phyloP scores from a whole-genome alignment of 2,329 filamentous ascomycete genomes.

The Alternaria arbusti region DNA sequence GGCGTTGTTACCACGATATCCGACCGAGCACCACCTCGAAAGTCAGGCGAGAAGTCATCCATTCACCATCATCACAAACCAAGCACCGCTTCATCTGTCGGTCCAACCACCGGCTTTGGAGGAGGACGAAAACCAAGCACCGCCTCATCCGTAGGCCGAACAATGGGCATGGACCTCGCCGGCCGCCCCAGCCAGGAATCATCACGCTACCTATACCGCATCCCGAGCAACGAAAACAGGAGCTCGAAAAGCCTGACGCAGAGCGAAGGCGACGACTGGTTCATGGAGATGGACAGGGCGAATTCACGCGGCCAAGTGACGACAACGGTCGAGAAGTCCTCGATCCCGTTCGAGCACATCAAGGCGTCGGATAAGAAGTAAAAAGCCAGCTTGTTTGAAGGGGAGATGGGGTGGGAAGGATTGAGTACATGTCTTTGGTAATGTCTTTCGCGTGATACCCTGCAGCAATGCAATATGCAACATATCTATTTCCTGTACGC shows the following conservation, averaged over 20 bases:
- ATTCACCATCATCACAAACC: conserved; percentile 10
- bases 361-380: conserved; percentile 7
- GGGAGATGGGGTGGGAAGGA: neutral
- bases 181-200: conserved; percentile 36
- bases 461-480: conserved; percentile 8
- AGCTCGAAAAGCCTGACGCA: conserved; percentile 2
- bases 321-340: conserved; percentile 12
- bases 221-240: neutral
- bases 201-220: conserved; percentile 26
- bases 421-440: neutral
- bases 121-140: conserved; percentile 18
- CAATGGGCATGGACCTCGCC: conserved; percentile 15
- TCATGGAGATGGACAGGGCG: conserved; percentile 21
- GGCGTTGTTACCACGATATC: conserved; percentile 19
- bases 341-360: conserved; percentile 12
- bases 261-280: conserved; percentile 27
- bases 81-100: conserved; percentile 16
- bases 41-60: neutral
- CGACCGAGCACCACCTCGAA: conserved; percentile 8
- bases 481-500: conserved; percentile 1
- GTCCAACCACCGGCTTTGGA: conserved; percentile 16
- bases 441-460: conserved; percentile 14
- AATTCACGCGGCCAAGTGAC: conserved; percentile 18
- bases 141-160: conserved; percentile 18
- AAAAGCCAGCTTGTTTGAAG: neutral